Evolutionary conservation across 2,329 filamentous ascomycete genomes (phyloP).

Genomic region (Ceratocystis alfenasii): DNA sequence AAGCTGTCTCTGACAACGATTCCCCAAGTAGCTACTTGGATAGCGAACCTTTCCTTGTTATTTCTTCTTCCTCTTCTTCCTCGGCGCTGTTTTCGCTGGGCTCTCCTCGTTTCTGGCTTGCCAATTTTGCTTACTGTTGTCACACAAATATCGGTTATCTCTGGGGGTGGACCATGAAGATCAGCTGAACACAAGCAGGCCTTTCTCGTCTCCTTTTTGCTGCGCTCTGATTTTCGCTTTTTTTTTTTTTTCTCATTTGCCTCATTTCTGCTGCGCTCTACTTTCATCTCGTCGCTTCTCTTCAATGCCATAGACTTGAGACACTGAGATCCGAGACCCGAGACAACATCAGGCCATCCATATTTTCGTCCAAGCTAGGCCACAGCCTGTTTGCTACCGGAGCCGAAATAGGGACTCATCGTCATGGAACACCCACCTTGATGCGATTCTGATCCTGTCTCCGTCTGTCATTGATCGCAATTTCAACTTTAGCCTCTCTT

Average conservation of each 20-base stretch:
- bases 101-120: not conserved
- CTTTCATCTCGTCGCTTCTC: not conserved
- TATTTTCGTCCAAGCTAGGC: not conserved
- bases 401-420: not conserved
- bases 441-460: not conserved
- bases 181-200: not conserved
- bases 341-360: conserved; percentile 1
- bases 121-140: not conserved
- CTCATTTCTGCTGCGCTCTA: not conserved
- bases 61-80: not conserved
- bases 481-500: not conserved
- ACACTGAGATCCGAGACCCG: conserved; percentile 5
- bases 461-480: not conserved
- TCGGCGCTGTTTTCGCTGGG: not conserved
- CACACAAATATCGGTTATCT: not conserved
- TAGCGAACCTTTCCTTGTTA: not conserved
- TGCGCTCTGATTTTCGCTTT: not conserved
- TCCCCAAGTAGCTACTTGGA: no score
- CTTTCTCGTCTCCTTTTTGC: no score
- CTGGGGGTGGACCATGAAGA: not conserved
- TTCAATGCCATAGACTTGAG: not conserved
- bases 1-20: no score
- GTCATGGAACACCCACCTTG: not conserved
- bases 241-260: not conserved
- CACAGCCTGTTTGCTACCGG: no score